Evolutionary conservation across 495 filamentous ascomycete species (phyloP).

Genomic region (Pyronema domesticum): DNA sequence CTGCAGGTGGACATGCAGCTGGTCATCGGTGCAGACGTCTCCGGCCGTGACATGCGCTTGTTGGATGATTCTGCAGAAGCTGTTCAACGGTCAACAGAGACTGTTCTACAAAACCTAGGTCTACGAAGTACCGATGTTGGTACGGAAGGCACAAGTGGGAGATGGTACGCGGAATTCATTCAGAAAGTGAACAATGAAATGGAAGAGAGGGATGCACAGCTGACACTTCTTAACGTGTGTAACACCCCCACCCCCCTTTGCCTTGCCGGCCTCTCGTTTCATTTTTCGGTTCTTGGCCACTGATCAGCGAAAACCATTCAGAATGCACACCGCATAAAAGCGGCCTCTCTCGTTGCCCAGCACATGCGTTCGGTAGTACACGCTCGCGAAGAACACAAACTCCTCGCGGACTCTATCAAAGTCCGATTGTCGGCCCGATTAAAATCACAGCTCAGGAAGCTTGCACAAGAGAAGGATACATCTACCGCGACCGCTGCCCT

Average conservation of each 20-base stretch:
- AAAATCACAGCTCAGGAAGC: slow-evolving; percentile 50
- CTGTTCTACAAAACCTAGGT: slow-evolving; percentile 34
- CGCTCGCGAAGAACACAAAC: slow-evolving; percentile 63
- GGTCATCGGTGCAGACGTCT: slow-evolving; percentile 66
- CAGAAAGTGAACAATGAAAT: slow-evolving; percentile 68
- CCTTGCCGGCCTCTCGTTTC: slow-evolving; percentile 9
- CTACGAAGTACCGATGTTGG: slow-evolving; percentile 35
- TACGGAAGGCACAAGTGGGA: slow-evolving; percentile 48
- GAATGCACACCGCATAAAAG: slow-evolving; percentile 38
- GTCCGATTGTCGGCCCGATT: slow-evolving; percentile 68
- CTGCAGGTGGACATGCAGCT: slow-evolving; percentile 80
- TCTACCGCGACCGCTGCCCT: slow-evolving; percentile 22
- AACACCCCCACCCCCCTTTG: background rate
- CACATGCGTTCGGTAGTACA: slow-evolving; percentile 49
- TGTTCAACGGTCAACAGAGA: slow-evolving; percentile 40
- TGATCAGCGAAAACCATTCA: slow-evolving; percentile 13
- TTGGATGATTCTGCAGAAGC: slow-evolving; percentile 53
- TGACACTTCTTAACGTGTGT: slow-evolving; percentile 59
- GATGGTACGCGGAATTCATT: slow-evolving; percentile 61
- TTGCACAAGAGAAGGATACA: slow-evolving; percentile 71
- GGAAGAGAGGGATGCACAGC: slow-evolving; percentile 61
- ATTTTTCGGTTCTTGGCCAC: background rate
- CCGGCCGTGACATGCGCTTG: slow-evolving; percentile 45
- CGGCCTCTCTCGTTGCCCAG: slow-evolving; percentile 33
- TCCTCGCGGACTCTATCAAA: slow-evolving; percentile 59